Evolutionary conservation across 495 filamentous ascomycete genomes (phyloP), one percentile per base, ranked within the genome.

Genomic region (Cercophora samala): DNA sequence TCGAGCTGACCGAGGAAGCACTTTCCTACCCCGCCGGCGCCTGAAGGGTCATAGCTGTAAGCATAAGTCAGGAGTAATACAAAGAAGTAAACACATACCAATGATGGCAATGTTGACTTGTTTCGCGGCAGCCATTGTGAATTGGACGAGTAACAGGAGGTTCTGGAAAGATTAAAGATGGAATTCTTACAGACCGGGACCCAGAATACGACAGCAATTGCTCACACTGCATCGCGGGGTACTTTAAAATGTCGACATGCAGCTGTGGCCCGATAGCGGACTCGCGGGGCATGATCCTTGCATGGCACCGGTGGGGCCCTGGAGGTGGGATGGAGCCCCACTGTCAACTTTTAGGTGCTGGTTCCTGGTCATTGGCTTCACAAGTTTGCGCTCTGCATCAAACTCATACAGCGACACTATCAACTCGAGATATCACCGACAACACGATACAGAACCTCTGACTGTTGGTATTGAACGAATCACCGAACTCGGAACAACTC

Each of bases 1-100:
- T 80, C 77, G 65, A 97, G 87, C 77, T 99, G 95, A 64, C 81
- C 79, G 69, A 99, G 88, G 85, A 98, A 97, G 73, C 87, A 87
- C 76, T 91, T 91, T 67, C 95, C 95, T 63, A 99, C 95, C 63
- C 95, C 94, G 71, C 95, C 95, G 69, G 89, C 91, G 70, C 95
- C 95, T 97, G 70, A 55, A 70, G 67, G 25, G 13, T 51, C 62
- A 67, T 42, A 68, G 62, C 42, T 62, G n/a, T 61, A 17, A 62
- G 25, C 1, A 52, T 26, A 53, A 26, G 0, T 53, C 17, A 55
- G 29, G 53, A 19, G 23, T 29, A 2, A 63, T 8, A 21, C 23
- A 32, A 32, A 24, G 46, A 51, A 21, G 51, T 22, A 22, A 58
- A 53, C 26, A 19, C 69, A 29, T 70, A 76, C 74, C 74, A 25